These are phyloP conservation scores for Blastocystis sp. DNA, from an alignment of 352 stramenopile species.

Conservation along the genomic window DNA sequence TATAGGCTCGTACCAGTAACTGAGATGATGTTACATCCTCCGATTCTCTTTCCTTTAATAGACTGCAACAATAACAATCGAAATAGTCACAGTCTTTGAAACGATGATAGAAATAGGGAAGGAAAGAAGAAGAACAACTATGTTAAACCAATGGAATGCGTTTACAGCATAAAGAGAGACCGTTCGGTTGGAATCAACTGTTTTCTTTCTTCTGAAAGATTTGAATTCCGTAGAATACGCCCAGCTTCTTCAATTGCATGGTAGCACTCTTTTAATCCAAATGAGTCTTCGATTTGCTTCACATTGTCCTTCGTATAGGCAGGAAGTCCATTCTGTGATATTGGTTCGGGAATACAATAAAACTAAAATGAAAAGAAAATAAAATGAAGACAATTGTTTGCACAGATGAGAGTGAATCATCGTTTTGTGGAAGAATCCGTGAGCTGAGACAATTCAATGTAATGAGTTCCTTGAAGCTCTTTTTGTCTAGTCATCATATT, in stretches of 20 bases:
- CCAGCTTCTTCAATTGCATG: not conserved
- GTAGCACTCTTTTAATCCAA: not conserved
- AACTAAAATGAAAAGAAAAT: not conserved
- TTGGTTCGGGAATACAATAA: not conserved
- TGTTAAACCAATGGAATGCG: not conserved
- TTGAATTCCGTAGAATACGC: not conserved
- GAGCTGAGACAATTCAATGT: not conserved
- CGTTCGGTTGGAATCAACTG: not conserved
- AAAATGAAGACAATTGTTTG: not conserved
- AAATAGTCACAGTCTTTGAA: not conserved
- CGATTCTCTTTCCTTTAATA: not conserved
- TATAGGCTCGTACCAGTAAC: conserved; percentile 23
- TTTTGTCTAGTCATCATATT: not conserved
- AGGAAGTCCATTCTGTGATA: not conserved
- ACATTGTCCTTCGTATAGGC: not conserved
- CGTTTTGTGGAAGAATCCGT: not conserved
- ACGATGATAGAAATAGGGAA: conserved; percentile 40
- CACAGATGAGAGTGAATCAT: not conserved
- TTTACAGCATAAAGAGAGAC: conserved; percentile 19
- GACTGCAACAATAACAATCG: conserved; percentile 38
- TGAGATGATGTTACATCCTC: not conserved
- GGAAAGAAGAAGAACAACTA: conserved; percentile 17
- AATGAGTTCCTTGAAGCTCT: not conserved
- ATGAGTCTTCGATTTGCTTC: not conserved
- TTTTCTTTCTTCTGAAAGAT: not conserved